Conservation (phyloP, 805 yeast genomes). For the Spathaspora girioi region DNA sequence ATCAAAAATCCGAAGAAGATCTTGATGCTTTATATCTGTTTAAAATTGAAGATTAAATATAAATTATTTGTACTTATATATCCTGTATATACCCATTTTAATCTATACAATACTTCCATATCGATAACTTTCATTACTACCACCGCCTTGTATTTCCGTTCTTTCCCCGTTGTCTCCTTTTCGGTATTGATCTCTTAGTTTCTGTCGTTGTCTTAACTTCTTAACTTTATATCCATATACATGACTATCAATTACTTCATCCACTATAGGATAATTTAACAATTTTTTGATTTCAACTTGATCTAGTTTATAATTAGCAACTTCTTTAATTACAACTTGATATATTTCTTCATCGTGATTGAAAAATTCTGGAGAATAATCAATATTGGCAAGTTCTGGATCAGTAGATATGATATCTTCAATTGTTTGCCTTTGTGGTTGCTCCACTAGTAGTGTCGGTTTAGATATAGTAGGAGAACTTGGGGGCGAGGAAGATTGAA, state of each 20-base stretch:
- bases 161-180: not conserved
- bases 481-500: slow-evolving; percentile 16
- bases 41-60: slow-evolving; percentile 33
- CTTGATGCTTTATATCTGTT: slow-evolving; percentile 39
- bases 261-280: slow-evolving; percentile 43
- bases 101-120: slow-evolving; percentile 26
- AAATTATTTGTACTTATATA: not conserved
- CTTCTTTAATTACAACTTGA: slow-evolving; percentile 24
- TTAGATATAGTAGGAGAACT: slow-evolving; percentile 10
- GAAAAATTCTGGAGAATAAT: slow-evolving; percentile 30
- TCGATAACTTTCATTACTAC: slow-evolving; percentile 11
- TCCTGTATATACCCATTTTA: not conserved
- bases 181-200: slow-evolving; percentile 4
- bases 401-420: slow-evolving; percentile 5
- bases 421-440: slow-evolving; percentile 3
- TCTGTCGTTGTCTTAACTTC: slow-evolving; percentile 22
- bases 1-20: slow-evolving; percentile 24
- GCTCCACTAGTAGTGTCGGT: slow-evolving; percentile 2
- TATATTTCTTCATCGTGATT: slow-evolving; percentile 38
- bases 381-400: slow-evolving; percentile 15
- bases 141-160: not conserved
- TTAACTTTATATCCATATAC: slow-evolving; percentile 39
- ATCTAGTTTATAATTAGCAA: slow-evolving; percentile 31
- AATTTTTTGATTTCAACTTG: slow-evolving; percentile 30
- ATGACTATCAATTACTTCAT: slow-evolving; percentile 37